A percentile compares a stretch with the other conserved stretches of the same genome.
Conservation (phyloP, 2,329 filamentous ascomycete genomes). For the Fusarium guadeloupense region DNA sequence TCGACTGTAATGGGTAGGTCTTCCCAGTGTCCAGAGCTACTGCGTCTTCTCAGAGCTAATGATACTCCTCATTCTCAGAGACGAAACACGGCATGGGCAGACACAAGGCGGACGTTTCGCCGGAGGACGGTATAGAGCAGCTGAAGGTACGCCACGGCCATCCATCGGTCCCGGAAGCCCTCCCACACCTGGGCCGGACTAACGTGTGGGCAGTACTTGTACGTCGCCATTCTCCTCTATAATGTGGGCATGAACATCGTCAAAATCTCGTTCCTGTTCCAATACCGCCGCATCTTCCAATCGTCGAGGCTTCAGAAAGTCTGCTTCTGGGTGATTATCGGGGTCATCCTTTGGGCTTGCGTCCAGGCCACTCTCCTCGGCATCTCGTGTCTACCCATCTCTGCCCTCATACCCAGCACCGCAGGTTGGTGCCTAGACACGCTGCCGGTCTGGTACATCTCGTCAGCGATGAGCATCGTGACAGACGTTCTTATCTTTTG, state of each 20-base stretch:
- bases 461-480: slow-evolving; percentile 41
- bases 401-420: slow-evolving; percentile 37
- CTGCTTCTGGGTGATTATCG: slow-evolving; percentile 43
- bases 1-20: not conserved
- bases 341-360: slow-evolving; percentile 41
- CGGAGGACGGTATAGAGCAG: slow-evolving; percentile 30
- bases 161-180: not conserved
- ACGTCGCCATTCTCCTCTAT: slow-evolving; percentile 43
- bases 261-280: slow-evolving; percentile 47
- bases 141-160: slow-evolving; percentile 32
- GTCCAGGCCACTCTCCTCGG: slow-evolving; percentile 41
- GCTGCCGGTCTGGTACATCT: slow-evolving; percentile 46
- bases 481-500: slow-evolving; percentile 44
- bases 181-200: not conserved
- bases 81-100: slow-evolving; percentile 42
- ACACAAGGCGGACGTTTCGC: slow-evolving; percentile 33
- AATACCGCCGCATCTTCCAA: slow-evolving; percentile 47
- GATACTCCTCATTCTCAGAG: slow-evolving; percentile 18
- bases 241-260: slow-evolving; percentile 46
- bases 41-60: not conserved
- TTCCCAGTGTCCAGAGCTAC: not conserved
- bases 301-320: slow-evolving; percentile 30
- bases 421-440: slow-evolving; percentile 42
- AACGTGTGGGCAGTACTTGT: slow-evolving; percentile 34
- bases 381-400: slow-evolving; percentile 43